Base-by-base conservation (phyloP, 139 green algal genomes). In the Monoraphidium neglectum region DNA sequence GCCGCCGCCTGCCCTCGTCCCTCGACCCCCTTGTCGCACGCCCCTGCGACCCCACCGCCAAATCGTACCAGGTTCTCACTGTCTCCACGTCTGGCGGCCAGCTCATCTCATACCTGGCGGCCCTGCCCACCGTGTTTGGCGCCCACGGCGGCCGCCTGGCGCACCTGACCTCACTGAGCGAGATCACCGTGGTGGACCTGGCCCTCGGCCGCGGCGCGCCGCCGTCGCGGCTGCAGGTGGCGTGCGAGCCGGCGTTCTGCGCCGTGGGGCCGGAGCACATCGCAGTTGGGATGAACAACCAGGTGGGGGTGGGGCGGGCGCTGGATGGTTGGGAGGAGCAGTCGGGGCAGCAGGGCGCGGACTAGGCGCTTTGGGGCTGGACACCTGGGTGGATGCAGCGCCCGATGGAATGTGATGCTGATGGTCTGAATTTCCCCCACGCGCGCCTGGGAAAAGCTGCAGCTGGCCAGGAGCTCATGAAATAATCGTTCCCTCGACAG, bases 281-380 rank as follows among this genome's bases (percentile, higher is more conserved):
- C 13, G 91, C 88, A 18, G 81, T 89, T n/a, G 91, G 85, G 35
- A 87, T 90, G 60, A 93, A 94, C 82, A 92, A 92, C 75, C 87
- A 94, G 88, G 87, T 91, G 53, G 38, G 54, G n/a, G n/a, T n/a
- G n/a, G n/a, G n/a, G n/a, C n/a, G n/a, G n/a, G n/a, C n/a, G n/a
- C n/a, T n/a, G n/a, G n/a, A n/a, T n/a, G n/a, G n/a, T n/a, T n/a
- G n/a, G n/a, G n/a, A n/a, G n/a, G n/a, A n/a, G n/a, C n/a, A n/a
- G n/a, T n/a, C n/a, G n/a, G n/a, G n/a, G n/a, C n/a, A n/a, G n/a
- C n/a, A n/a, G n/a, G n/a, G n/a, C n/a, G n/a, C n/a, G n/a, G n/a
- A n/a, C n/a, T n/a, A n/a, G n/a, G n/a, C n/a, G n/a, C n/a, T n/a
- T n/a, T n/a, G n/a, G n/a, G n/a, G n/a, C n/a, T n/a, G n/a, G n/a